Evolutionary conservation across 1,139 yeast species (phyloP), one percentile per base, ranked within the genome.

Genomic region (Saccharomyces hybrid): DNA sequence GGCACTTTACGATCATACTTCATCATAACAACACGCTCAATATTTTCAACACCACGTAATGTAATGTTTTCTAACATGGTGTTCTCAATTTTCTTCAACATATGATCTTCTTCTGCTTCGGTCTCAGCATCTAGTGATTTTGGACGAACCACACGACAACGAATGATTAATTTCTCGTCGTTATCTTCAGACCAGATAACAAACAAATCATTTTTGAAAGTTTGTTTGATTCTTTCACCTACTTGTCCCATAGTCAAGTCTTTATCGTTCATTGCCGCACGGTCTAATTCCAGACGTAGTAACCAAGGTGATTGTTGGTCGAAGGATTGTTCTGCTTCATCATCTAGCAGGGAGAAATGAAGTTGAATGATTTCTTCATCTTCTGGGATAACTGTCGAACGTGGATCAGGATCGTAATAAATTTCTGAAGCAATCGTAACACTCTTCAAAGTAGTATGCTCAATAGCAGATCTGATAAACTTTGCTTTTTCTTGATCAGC

Each of bases 151-250:
- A 95, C 96, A 78, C 99, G 88, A 79, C 99, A 93, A 79, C 99
- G 95, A 63, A 95, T 87, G 59, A 93, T 85, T 73, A 95, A 84
- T 72, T 90, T 91, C 64, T 93, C 98, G 48, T 98, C 97, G 65
- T 95, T 91, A 77, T 95, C 99, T 77, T 95, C 99, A 50, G 97
- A 90, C 99, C 99, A 95, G 68, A 95, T 93, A 52, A 95, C 96
- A 67, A 91, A 93, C 74, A 93, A 76, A 73, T 93, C 98, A 66
- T 90, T 96, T 56, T 93, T 96, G 71, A 93, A 95, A 61, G 89
- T 87, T 67, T 87, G 93, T 58, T 93, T 86, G 60, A 95, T 95
- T 77, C 87, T 90, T 64, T 90, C 96, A 38, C 99, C 98, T 55
- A 95, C 99, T 75, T 93, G 97, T 58, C 96, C 89, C 98, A 95